Percentiles rank a stretch among this genome's conserved stretches.
Conservation (phyloP, 345 rosid species). For the Brassica juncea region DNA sequence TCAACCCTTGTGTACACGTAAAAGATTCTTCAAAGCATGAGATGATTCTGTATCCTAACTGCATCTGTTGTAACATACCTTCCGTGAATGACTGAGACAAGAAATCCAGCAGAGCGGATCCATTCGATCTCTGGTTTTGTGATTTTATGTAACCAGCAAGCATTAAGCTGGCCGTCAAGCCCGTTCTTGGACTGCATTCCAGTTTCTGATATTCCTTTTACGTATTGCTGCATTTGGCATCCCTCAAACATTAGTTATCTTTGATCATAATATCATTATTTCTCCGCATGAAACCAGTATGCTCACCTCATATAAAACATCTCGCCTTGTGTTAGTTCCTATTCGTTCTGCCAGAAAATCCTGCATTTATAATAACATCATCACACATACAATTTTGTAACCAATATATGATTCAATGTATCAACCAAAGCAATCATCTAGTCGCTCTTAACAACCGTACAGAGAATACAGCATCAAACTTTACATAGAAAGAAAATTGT, state of each 20-base stretch:
- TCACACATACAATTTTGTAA: neutral
- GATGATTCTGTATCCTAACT: neutral
- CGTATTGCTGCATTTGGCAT: constrained; percentile 66
- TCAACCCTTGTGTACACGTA: neutral
- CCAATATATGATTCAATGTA: constrained; percentile 4
- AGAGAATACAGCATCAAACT: neutral
- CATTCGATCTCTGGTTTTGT: constrained; percentile 58
- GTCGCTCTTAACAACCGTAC: too few relatives aligned
- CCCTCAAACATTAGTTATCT: neutral
- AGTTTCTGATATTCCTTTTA: constrained; percentile 81
- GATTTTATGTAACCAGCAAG: constrained; percentile 92
- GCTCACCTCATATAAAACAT: constrained; percentile 73
- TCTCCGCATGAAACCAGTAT: neutral
- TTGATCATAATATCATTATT: neutral
- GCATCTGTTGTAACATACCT: constrained; percentile 49
- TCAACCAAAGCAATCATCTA: neutral
- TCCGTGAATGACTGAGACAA: constrained; percentile 92
- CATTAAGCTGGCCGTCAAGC: constrained; percentile 88
- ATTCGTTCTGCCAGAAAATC: constrained; percentile 70
- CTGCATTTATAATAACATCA: constrained; percentile 21
- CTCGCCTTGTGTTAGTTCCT: constrained; percentile 65
- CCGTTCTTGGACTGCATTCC: constrained; percentile 91
- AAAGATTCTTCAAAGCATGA: neutral
- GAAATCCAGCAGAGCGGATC: constrained; percentile 75
- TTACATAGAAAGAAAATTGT: neutral